A percentile compares a stretch with the other conserved stretches of the same genome.
These are phyloP conservation scores for Ophiocordyceps camponoti-saundersi DNA, from an alignment of 2,329 filamentous ascomycete genomes.

Conservation along the genomic window DNA sequence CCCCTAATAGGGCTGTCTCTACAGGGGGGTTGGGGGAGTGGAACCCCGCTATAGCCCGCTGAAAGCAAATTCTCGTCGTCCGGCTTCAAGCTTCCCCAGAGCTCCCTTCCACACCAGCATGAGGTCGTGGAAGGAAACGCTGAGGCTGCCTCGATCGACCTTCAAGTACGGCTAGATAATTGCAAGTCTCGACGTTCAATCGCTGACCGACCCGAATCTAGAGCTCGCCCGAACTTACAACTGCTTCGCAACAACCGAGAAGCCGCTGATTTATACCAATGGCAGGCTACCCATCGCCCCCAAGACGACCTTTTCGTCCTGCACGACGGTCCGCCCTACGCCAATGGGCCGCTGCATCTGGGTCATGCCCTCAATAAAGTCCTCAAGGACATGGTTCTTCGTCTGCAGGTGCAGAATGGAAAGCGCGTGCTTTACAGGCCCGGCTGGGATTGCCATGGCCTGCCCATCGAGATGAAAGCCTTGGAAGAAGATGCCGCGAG, in stretches of 20 bases:
- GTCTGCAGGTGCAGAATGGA: slow-evolving; percentile 62
- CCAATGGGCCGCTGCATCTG: slow-evolving; percentile 80
- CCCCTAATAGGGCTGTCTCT: neutral
- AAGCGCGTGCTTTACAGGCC: slow-evolving; percentile 62
- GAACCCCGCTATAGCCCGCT: neutral
- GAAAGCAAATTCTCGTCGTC: slow-evolving; percentile 13
- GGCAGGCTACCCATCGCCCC: slow-evolving; percentile 50
- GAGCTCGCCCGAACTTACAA: slow-evolving; percentile 32
- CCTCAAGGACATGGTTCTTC: slow-evolving; percentile 81
- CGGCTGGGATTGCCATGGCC: slow-evolving; percentile 94
- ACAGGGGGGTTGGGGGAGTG: neutral
- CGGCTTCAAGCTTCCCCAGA: neutral
- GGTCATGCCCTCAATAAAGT: slow-evolving; percentile 96
- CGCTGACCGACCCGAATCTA: slow-evolving; percentile 10
- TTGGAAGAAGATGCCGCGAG: slow-evolving; percentile 38
- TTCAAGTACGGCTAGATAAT: slow-evolving; percentile 40
- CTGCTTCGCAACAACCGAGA: slow-evolving; percentile 51
- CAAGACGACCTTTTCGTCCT: slow-evolving; percentile 53
- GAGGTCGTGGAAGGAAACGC: slow-evolving; percentile 55
- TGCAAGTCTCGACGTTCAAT: neutral
- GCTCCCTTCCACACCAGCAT: neutral
- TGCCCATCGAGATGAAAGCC: slow-evolving; percentile 94
- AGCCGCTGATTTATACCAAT: slow-evolving; percentile 75
- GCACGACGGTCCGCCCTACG: slow-evolving; percentile 93
- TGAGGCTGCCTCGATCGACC: slow-evolving; percentile 57